Percentiles rank a stretch among this genome's conserved stretches.
These are phyloP conservation scores for Colletotrichum zoysiae DNA, from an alignment of 2,329 filamentous ascomycete genomes.

Conservation along the genomic window DNA sequence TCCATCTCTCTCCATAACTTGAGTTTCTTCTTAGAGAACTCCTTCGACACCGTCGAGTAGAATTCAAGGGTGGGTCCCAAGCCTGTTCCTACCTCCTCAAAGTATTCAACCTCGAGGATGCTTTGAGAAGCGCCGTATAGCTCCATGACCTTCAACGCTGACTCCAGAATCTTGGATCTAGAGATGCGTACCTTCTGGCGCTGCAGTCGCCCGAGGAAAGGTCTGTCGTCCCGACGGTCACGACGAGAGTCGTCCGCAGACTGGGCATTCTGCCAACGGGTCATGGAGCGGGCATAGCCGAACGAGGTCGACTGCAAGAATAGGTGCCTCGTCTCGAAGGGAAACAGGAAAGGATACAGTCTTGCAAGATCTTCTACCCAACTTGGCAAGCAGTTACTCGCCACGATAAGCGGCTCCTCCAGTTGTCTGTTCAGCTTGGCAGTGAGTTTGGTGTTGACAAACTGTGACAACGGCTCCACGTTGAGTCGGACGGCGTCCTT, in stretches of 20 bases:
- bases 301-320: constrained; percentile 99
- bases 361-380: constrained; percentile 97
- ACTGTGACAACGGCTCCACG: constrained; percentile 88
- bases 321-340: constrained; percentile 95
- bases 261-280: constrained; percentile 94
- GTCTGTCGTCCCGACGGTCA: constrained; percentile 89
- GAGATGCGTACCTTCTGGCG: constrained; percentile 99
- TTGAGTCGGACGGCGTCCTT: constrained; percentile 78
- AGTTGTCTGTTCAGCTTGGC: constrained; percentile 97
- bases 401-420: constrained; percentile 96
- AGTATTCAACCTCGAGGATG: constrained; percentile 97
- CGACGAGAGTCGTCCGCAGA: constrained; percentile 82
- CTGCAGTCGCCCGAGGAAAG: constrained; percentile 91
- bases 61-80: constrained; percentile 96
- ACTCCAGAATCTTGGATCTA: constrained; percentile 92
- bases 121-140: constrained; percentile 97
- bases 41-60: constrained; percentile 96
- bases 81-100: constrained; percentile 97
- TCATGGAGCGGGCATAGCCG: constrained; percentile 97
- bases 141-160: constrained; percentile 98
- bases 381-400: constrained; percentile 92
- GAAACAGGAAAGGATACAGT: constrained; percentile 95
- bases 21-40: constrained; percentile 97
- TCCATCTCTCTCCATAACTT: constrained; percentile 97
- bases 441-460: constrained; percentile 98